A percentile compares a stretch with the other conserved stretches of the same genome.
phyloP scores from a whole-genome alignment of 805 yeast genomes.

The Yamadazyma olivae region DNA sequence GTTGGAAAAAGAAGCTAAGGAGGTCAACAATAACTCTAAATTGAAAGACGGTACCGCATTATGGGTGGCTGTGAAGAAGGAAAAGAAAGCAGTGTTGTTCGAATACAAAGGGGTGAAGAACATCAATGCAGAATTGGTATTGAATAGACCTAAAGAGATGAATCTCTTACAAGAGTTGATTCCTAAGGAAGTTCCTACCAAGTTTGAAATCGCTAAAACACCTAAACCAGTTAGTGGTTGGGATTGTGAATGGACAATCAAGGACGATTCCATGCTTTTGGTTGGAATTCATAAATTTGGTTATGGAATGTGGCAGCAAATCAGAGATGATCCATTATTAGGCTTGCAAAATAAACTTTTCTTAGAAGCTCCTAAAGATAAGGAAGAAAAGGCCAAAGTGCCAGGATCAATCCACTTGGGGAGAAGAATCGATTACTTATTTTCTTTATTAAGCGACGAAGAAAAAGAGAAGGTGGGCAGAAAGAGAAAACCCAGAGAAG shows the following conservation, averaged over 20 bases:
- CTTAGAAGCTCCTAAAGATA: constrained; percentile 41
- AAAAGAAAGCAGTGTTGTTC: constrained; percentile 85
- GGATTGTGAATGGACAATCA: constrained; percentile 81
- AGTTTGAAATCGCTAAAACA: constrained; percentile 55
- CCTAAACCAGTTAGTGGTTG: constrained; percentile 88
- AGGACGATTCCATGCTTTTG: constrained; percentile 82
- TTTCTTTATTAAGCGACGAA: constrained; percentile 65
- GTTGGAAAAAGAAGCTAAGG: constrained; percentile 55
- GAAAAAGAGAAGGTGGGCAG: constrained; percentile 26
- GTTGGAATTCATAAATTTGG: constrained; percentile 92
- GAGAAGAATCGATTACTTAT: constrained; percentile 85
- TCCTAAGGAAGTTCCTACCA: constrained; percentile 53
- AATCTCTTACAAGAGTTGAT: constrained; percentile 52
- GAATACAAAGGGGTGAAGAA: constrained; percentile 85
- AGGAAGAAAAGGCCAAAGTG: constrained; percentile 50
- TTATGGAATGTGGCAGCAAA: constrained; percentile 91
- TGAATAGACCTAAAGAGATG: constrained; percentile 85
- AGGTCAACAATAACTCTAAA: constrained; percentile 30
- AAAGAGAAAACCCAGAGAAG: constrained; percentile 17
- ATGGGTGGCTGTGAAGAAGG: constrained; percentile 68
- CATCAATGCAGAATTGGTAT: constrained; percentile 83
- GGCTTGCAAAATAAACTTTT: constrained; percentile 83
- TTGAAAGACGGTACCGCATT: constrained; percentile 44
- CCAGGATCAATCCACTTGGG: constrained; percentile 93
- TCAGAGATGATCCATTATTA: constrained; percentile 91